phyloP scores from a whole-genome alignment of 225 moss, liverwort and hornwort genomes.

The Ulota crispa region DNA sequence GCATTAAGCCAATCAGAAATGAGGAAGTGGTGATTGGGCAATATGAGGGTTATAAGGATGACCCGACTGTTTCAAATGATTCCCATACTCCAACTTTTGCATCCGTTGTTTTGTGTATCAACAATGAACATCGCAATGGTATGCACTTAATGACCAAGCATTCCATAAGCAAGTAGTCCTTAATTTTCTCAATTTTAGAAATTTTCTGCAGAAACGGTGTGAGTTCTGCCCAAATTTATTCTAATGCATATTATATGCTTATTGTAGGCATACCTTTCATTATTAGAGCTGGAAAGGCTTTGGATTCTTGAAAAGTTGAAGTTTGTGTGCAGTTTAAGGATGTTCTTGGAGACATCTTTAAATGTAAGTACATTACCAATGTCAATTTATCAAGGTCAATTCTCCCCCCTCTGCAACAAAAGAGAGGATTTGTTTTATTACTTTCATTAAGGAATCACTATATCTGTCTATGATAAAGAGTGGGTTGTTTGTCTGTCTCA shows the following conservation, averaged over 20 bases:
- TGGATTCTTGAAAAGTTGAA: slow-evolving; percentile 84
- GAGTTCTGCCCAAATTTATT: neutral
- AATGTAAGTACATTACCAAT: slow-evolving; percentile 42
- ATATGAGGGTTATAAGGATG: slow-evolving; percentile 88
- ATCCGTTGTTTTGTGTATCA: slow-evolving; percentile 60
- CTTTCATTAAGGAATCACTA: neutral
- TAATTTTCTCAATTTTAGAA: neutral
- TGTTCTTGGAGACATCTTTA: slow-evolving; percentile 91
- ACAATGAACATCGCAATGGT: slow-evolving; percentile 97
- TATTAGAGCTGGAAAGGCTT: slow-evolving; percentile 84
- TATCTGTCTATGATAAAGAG: too few relatives aligned
- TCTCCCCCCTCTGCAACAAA: neutral
- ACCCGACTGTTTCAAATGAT: slow-evolving; percentile 71
- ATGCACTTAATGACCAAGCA: slow-evolving; percentile 6
- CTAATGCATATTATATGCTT: slow-evolving; percentile 7
- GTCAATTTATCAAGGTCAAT: slow-evolving; percentile 1
- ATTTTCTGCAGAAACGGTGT: neutral
- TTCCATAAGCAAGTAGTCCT: neutral
- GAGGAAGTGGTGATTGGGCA: slow-evolving; percentile 91
- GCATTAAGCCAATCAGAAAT: slow-evolving; percentile 56
- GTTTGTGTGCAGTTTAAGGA: slow-evolving; percentile 97
- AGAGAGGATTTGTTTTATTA: neutral
- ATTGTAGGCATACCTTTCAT: slow-evolving; percentile 82
- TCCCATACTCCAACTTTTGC: slow-evolving; percentile 92
- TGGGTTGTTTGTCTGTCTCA: too few relatives aligned